Evolutionary conservation across 345 rosid species (phyloP), one percentile per base, ranked within the genome.

Genomic region (Eutrema yunnanense): DNA sequence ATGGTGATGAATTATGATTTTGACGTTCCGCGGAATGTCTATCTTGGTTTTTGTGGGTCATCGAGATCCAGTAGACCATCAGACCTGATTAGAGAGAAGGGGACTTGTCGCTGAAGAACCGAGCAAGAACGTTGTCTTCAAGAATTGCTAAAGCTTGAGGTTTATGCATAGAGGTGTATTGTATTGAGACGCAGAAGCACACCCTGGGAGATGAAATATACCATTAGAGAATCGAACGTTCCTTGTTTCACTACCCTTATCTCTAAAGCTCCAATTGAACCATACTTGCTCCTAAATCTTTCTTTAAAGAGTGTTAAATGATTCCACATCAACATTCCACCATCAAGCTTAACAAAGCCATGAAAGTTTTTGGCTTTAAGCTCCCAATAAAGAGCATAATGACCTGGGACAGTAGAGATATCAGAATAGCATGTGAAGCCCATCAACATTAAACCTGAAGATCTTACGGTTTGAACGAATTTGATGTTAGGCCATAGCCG

Each of bases 181-280:
- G 82, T 89, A 89, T 40, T 86, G 92, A 70, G 75, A 81, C 32
- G 82, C 76, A 1, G 93, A 86, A 44, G 86, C 80, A 4, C 93
- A 4, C 93, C 93, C 14, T 76, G 75, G 2, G 86, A 86, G n/a
- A 85, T 76, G 36, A 84, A 84, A 6, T 71, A 79, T 42, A 83
- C 90, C 93, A 83, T 88, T 36, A 89, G 79, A 4, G 76, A 86
- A 44, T 86, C 86, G 34, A 89, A 89, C 12, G 86, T 77, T 54
- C 88, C 87, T 11, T 72, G 69, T 36, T 38, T 69, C 58, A 87
- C 90, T 46, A 89, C 87, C 49, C 89, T 84, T 27, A 88, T 81
- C 80, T 88, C 88, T 6, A 86, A 34, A 2, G 90, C 66, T 41
- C 87, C 88, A 8, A 86, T 86, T 0, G 80, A 78, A 38, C 19